phyloP scores from a whole-genome alignment of 805 yeast genomes.

The Saturnispora besseyi region DNA sequence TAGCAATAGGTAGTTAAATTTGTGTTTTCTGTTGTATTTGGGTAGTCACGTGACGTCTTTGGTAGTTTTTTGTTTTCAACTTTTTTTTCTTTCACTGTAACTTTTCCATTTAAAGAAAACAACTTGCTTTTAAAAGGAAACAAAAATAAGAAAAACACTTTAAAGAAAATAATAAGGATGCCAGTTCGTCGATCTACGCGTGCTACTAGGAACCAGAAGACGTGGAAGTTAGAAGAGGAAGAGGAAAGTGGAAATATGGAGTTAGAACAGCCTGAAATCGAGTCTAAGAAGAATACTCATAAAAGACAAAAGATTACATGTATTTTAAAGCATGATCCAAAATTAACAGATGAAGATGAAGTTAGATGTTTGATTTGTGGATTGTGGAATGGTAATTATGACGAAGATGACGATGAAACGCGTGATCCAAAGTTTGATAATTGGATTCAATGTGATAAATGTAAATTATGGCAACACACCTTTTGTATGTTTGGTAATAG shows the following conservation, averaged over 20 bases:
- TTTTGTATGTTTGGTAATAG: slow-evolving; percentile 47
- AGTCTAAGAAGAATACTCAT: not conserved
- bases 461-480: slow-evolving; percentile 68
- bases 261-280: not conserved
- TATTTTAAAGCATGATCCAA: slow-evolving; percentile 10
- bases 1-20: too few relatives aligned
- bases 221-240: slow-evolving; percentile 15
- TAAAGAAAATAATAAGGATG: not conserved
- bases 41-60: too few relatives aligned
- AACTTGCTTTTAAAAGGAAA: not conserved
- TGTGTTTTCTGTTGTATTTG: too few relatives aligned
- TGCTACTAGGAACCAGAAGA: slow-evolving; percentile 29
- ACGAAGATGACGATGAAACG: slow-evolving; percentile 42
- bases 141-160: not conserved
- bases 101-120: not conserved
- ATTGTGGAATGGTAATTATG: slow-evolving; percentile 46
- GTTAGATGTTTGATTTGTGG: slow-evolving; percentile 59
- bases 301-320: not conserved
- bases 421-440: slow-evolving; percentile 29
- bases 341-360: slow-evolving; percentile 28
- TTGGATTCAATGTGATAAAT: slow-evolving; percentile 59
- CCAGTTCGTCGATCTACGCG: slow-evolving; percentile 31
- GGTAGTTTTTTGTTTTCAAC: too few relatives aligned
- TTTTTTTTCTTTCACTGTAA: too few relatives aligned
- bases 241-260: not conserved